phyloP scores from a whole-genome alignment of 441 rosid genomes.

The Aquilaria agallochum region DNA sequence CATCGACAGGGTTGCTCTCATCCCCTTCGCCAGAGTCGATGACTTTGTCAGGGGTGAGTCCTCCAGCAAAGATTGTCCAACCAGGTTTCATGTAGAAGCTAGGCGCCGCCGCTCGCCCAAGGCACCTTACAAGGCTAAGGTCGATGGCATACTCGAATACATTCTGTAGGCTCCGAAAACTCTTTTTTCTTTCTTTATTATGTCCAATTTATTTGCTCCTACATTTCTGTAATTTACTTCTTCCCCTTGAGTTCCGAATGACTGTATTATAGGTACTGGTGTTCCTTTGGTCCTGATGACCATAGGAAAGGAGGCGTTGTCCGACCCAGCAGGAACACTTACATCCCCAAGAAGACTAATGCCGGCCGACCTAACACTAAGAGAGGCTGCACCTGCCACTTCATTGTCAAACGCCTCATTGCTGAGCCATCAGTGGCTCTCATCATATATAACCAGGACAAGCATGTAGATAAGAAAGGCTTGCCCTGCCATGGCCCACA shows the following conservation, averaged over 20 bases:
- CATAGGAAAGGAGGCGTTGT: constrained; percentile 80
- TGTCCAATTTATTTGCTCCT: not conserved
- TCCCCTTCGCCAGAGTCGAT: constrained; percentile 83
- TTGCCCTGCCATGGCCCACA: constrained; percentile 92
- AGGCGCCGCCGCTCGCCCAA: constrained; percentile 58
- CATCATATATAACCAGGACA: constrained; percentile 76
- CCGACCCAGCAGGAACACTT: constrained; percentile 79
- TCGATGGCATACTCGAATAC: constrained; percentile 91
- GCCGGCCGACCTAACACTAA: constrained; percentile 92
- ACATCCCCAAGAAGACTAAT: constrained; percentile 72
- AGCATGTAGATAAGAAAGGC: constrained; percentile 86
- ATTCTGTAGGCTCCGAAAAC: constrained; percentile 54
- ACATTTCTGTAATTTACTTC: constrained; percentile 7
- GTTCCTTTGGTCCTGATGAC: constrained; percentile 96
- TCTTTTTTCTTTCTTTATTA: constrained; percentile 6
- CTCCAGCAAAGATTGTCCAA: constrained; percentile 72
- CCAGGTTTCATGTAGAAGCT: constrained; percentile 92
- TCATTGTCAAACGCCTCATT: constrained; percentile 84
- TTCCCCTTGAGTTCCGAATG: constrained; percentile 10
- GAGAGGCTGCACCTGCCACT: constrained; percentile 93
- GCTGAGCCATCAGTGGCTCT: constrained; percentile 85
- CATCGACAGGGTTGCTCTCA: constrained; percentile 82
- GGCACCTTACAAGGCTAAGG: constrained; percentile 69
- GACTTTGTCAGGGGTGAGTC: constrained; percentile 94
- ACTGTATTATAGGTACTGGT: constrained; percentile 68